Conservation (phyloP, 306 rosid species). For the Quercus rubra region DNA sequence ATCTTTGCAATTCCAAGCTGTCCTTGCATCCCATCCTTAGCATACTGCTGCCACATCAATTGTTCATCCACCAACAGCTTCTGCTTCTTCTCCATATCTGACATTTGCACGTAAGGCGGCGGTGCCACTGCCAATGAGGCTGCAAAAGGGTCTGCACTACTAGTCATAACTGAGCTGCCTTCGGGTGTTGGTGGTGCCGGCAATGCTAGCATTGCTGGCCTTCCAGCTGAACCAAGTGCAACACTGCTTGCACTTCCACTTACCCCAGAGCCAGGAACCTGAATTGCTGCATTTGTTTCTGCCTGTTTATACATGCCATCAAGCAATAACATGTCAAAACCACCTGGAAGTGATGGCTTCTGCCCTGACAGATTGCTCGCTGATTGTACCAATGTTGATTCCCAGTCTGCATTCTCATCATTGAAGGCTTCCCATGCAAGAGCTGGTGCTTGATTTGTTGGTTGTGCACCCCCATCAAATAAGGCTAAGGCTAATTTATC, state of each 20-base stretch:
- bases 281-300: constrained; percentile 30
- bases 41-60: constrained; percentile 81
- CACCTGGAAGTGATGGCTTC: constrained; percentile 56
- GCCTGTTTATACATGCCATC: constrained; percentile 81
- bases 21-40: constrained; percentile 68
- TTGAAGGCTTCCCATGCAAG: constrained; percentile 76
- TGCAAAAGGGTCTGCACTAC: constrained; percentile 61
- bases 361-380: constrained; percentile 48
- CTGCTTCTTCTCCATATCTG: constrained; percentile 94
- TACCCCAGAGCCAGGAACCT: constrained; percentile 44
- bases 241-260: constrained; percentile 87
- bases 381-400: constrained; percentile 68
- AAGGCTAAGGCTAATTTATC: constrained; percentile 67
- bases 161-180: neutral
- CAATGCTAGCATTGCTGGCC: constrained; percentile 74
- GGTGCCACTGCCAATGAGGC: constrained; percentile 78
- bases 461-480: constrained; percentile 49
- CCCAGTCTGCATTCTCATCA: constrained; percentile 71
- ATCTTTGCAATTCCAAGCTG: constrained; percentile 33
- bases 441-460: constrained; percentile 24
- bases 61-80: constrained; percentile 74
- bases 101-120: constrained; percentile 87
- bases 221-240: constrained; percentile 75
- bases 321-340: constrained; percentile 64
- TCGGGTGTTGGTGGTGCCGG: constrained; percentile 58